Base-by-base conservation (phyloP, 495 filamentous ascomycete genomes). In the Penicillium angulare region DNA sequence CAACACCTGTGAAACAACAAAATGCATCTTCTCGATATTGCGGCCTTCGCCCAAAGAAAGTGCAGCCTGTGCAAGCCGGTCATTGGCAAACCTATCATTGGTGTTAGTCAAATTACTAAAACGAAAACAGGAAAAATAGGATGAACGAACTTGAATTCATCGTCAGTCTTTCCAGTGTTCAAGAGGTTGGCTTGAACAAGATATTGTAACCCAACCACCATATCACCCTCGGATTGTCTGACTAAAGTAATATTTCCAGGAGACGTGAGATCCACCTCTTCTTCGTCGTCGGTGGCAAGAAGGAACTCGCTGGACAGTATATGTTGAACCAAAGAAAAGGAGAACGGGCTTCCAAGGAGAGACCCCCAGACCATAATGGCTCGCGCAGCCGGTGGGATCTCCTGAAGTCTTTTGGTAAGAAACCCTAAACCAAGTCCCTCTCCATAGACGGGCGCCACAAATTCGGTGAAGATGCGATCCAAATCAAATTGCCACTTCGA, bases 351-450 rank as follows among this genome's bases (percentile, higher is more conserved):
- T 5, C 90, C 89, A 18, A 96, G 60, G 6, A 96, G 69, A 12
- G 89, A 83, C 9, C 85, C 87, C 91, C 91, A 96, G n/a, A 88
- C 80, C 16, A 96, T 69, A 20, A 96, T 87, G n/a, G 83, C 81
- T 33, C 86, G 75, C 9, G 88, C 77, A 23, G 83, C 77, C n/a
- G 75, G 34, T 5, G 89, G 87, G 31, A 92, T 73, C 57, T 95
- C 90, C 49, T 82, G 79, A 16, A 96, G 72, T 21, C 89, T 80
- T 56, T 82, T 83, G 3, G 83, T 80, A 46, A 95, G 85, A 59
- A 95, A 95, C 29, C 85, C 86, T 26, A 83, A 86, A 42, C 88
- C 86, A 13, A 92, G 77, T n/a, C 85, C 84, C 46, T 88, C 81
- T 32, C 88, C 88, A 60, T 89, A 86, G 23, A 83, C 78, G 46